Evolutionary conservation across 2,329 filamentous ascomycete genomes (phyloP).

Genomic region (Xylariaceae sp.): DNA sequence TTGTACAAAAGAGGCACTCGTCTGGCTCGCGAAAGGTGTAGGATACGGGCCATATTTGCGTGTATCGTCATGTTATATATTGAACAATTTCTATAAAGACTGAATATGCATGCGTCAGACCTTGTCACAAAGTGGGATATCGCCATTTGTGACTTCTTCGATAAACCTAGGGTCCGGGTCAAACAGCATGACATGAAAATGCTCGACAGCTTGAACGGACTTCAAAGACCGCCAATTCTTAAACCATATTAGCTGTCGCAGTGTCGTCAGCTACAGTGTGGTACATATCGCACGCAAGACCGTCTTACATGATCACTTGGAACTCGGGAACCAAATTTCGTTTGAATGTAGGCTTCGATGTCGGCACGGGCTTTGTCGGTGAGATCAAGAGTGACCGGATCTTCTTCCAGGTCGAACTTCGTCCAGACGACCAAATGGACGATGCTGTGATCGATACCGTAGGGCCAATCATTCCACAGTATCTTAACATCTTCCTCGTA

Average conservation of each 20-base stretch:
- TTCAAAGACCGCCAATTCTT: slow-evolving; percentile 87
- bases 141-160: slow-evolving; percentile 67
- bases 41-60: not conserved
- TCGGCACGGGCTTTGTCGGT: slow-evolving; percentile 59
- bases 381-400: slow-evolving; percentile 63
- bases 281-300: not conserved
- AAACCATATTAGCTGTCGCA: slow-evolving; percentile 63
- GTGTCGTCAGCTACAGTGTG: slow-evolving; percentile 23
- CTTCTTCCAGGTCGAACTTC: slow-evolving; percentile 76
- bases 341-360: slow-evolving; percentile 69
- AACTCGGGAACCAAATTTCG: slow-evolving; percentile 59
- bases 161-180: slow-evolving; percentile 71
- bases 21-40: not conserved
- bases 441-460: slow-evolving; percentile 75
- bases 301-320: slow-evolving; percentile 51
- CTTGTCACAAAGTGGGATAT: slow-evolving; percentile 37
- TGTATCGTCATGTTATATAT: not conserved
- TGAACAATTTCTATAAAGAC: not conserved
- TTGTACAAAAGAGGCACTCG: not conserved
- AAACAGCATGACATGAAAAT: slow-evolving; percentile 92
- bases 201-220: slow-evolving; percentile 82
- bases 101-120: not conserved
- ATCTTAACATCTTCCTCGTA: slow-evolving; percentile 64
- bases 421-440: slow-evolving; percentile 91
- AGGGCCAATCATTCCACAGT: slow-evolving; percentile 91